Conservation (phyloP, 2,329 filamentous ascomycete species). For the Talaromyces rugulosus region DNA sequence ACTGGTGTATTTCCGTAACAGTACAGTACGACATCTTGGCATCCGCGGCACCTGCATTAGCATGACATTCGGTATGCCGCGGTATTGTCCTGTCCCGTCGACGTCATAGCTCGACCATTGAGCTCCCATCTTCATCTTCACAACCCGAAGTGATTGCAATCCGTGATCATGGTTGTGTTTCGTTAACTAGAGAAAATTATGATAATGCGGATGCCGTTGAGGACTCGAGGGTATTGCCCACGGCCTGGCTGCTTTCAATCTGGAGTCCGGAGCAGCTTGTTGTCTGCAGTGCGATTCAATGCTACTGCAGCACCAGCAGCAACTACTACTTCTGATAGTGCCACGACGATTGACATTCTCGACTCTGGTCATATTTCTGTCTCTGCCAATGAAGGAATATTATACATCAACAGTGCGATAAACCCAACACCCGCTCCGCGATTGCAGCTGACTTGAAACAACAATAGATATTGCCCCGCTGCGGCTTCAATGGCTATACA, state of each 20-base stretch:
- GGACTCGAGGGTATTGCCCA: neutral
- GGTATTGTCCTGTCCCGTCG: neutral
- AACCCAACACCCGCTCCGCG: neutral
- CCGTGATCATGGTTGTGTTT: neutral
- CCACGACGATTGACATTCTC: slow-evolving; percentile 1
- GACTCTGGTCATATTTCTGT: slow-evolving; percentile 70
- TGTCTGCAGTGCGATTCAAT: neutral
- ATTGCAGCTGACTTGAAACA: neutral
- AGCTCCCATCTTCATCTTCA: too few species aligned
- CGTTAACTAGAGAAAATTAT: neutral
- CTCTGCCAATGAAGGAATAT: slow-evolving; percentile 69
- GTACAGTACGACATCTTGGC: neutral
- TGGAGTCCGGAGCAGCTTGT: neutral
- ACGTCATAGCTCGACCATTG: neutral
- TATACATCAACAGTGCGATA: slow-evolving; percentile 81
- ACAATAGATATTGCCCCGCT: slow-evolving; percentile 74
- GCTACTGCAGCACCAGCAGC: neutral
- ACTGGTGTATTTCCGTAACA: neutral
- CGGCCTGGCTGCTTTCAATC: neutral
- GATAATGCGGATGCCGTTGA: neutral
- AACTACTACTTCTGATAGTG: neutral
- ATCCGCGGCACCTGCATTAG: neutral
- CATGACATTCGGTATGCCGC: neutral
- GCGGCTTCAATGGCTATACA: slow-evolving; percentile 61
- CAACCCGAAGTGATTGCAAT: neutral